A percentile compares a stretch with the other conserved stretches of the same genome.
phyloP scores from a whole-genome alignment of 345 rosid species.

The Brassica juncea region DNA sequence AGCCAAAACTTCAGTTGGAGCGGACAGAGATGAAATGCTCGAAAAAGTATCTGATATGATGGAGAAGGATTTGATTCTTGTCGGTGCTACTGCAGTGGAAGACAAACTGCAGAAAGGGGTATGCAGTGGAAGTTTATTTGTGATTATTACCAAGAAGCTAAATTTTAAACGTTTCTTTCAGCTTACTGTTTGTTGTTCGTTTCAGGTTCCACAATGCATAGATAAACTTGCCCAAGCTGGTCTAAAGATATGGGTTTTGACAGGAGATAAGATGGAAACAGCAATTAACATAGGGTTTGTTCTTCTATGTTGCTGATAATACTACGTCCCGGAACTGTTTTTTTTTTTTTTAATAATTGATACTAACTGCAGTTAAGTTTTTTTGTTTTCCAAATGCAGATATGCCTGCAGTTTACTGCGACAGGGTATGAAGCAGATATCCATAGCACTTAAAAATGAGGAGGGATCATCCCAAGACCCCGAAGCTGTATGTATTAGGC shows the following conservation, averaged over 20 bases:
- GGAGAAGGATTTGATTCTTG: conserved; percentile 63
- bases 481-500: conserved; percentile 36
- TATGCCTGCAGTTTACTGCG: conserved; percentile 76
- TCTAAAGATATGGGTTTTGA: conserved; percentile 77
- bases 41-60: conserved; percentile 65
- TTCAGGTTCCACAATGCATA: conserved; percentile 79
- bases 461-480: conserved; percentile 33
- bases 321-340: not conserved
- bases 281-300: conserved; percentile 73
- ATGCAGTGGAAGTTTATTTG: conserved; percentile 13
- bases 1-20: conserved; percentile 62
- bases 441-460: conserved; percentile 23
- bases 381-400: conserved; percentile 46
- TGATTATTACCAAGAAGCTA: conserved; percentile 8
- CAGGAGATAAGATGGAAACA: conserved; percentile 87
- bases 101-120: conserved; percentile 88
- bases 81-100: conserved; percentile 74
- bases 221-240: conserved; percentile 88
- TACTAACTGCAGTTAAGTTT: conserved; percentile 28
- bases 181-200: not conserved
- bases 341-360: not conserved
- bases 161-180: not conserved
- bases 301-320: conserved; percentile 13
- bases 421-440: conserved; percentile 70
- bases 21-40: conserved; percentile 65